These are phyloP conservation scores for Podila horticola DNA, from an alignment of 192 early-diverging fungal species.

Conservation along the genomic window DNA sequence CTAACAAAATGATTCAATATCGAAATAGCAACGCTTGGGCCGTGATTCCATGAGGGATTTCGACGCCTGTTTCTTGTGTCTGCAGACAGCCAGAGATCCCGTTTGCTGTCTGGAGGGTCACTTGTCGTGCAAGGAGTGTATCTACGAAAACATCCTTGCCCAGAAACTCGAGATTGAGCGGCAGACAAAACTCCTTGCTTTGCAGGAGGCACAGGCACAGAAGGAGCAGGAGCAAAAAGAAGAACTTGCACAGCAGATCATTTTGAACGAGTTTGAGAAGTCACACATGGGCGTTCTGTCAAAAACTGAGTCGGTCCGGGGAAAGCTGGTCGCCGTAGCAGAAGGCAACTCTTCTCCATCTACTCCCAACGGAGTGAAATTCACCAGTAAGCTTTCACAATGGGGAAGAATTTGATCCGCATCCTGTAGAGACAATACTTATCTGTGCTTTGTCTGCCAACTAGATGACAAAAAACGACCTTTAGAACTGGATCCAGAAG, in stretches of 20 bases:
- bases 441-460: too few relatives aligned
- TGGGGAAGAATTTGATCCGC: not conserved
- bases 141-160: slow-evolving; percentile 81
- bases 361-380: not conserved
- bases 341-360: not conserved
- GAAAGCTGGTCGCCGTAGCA: not conserved
- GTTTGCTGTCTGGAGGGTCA: slow-evolving; percentile 81
- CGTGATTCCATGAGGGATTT: slow-evolving; percentile 84
- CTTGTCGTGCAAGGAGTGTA: slow-evolving; percentile 91
- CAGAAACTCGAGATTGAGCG: slow-evolving; percentile 86
- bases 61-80: slow-evolving; percentile 90
- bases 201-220: slow-evolving; percentile 56
- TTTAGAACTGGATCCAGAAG: slow-evolving; percentile 35
- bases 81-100: slow-evolving; percentile 79
- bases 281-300: slow-evolving; percentile 69
- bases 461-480: slow-evolving; percentile 25
- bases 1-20: not conserved
- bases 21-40: slow-evolving; percentile 76
- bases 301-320: slow-evolving; percentile 22
- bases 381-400: not conserved
- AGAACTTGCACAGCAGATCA: slow-evolving; percentile 59
- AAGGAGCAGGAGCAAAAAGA: slow-evolving; percentile 56
- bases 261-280: slow-evolving; percentile 70
- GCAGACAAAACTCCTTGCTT: slow-evolving; percentile 57
- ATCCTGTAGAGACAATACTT: too few relatives aligned